Conservation (phyloP, 495 filamentous ascomycete genomes). For the Geopyxis carbonaria region DNA sequence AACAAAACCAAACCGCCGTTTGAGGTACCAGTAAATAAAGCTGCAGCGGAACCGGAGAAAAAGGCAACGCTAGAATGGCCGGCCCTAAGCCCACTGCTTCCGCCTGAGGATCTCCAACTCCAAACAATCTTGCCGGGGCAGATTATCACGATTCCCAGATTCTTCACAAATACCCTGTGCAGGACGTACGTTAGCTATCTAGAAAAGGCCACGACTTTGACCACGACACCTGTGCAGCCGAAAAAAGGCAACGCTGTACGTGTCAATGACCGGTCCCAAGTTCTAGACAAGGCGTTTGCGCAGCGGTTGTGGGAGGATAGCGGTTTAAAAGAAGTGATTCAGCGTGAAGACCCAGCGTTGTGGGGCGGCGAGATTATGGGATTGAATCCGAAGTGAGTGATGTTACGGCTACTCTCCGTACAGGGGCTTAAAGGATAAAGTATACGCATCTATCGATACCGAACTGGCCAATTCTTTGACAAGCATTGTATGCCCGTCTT, state of each 20-base stretch:
- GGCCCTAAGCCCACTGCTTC: slow-evolving; percentile 52
- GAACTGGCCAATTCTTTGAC: slow-evolving; percentile 58
- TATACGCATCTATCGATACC: slow-evolving; percentile 84
- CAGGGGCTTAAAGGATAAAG: neutral
- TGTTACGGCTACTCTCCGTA: neutral
- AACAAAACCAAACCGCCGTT: neutral
- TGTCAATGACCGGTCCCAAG: slow-evolving; percentile 82
- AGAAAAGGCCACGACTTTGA: slow-evolving; percentile 45
- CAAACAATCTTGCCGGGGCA: slow-evolving; percentile 44
- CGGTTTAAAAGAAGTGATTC: slow-evolving; percentile 37
- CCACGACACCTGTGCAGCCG: slow-evolving; percentile 67
- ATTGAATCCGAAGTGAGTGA: slow-evolving; percentile 50
- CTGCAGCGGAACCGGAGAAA: slow-evolving; percentile 11
- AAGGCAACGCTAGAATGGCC: slow-evolving; percentile 53
- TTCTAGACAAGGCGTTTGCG: slow-evolving; percentile 60
- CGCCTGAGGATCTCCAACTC: slow-evolving; percentile 45
- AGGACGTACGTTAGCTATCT: slow-evolving; percentile 68
- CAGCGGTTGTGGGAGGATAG: slow-evolving; percentile 53
- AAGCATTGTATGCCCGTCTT: slow-evolving; percentile 19
- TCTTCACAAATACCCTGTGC: slow-evolving; percentile 67
- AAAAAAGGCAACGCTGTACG: slow-evolving; percentile 72
- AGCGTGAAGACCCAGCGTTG: slow-evolving; percentile 23
- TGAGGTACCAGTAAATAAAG: slow-evolving; percentile 1
- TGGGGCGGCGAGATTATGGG: slow-evolving; percentile 82
- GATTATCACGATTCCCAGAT: slow-evolving; percentile 57